Evolutionary conservation across 2,329 filamentous ascomycete species (phyloP).

Genomic region (Tolypocladium inflatum): DNA sequence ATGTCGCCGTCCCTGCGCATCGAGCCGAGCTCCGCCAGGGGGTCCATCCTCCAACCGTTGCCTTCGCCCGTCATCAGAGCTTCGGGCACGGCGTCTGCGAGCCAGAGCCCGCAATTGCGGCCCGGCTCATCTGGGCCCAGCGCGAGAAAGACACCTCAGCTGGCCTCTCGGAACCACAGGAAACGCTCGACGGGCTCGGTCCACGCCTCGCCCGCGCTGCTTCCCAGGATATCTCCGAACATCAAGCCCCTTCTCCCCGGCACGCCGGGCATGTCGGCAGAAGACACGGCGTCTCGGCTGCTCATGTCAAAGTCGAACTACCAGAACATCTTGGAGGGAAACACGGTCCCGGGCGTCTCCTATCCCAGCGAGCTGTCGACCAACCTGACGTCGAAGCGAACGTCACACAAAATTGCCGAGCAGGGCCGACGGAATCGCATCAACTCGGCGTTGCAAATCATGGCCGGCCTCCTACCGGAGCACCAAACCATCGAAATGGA

Average conservation of each 20-base stretch:
- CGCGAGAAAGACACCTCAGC: conserved; percentile 43
- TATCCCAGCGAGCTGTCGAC: conserved; percentile 89
- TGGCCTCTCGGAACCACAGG: conserved; percentile 49
- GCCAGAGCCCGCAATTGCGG: conserved; percentile 53
- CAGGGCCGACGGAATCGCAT: conserved; percentile 93
- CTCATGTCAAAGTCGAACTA: conserved; percentile 96
- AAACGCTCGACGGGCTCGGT: conserved; percentile 67
- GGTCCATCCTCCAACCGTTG: conserved; percentile 37
- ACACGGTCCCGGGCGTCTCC: conserved; percentile 76
- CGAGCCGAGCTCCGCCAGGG: conserved; percentile 36
- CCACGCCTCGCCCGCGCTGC: conserved; percentile 75
- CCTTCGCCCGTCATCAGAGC: conserved; percentile 39
- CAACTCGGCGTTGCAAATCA: conserved; percentile 86
- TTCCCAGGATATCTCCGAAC: conserved; percentile 84
- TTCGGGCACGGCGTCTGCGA: conserved; percentile 39
- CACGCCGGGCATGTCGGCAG: conserved; percentile 38
- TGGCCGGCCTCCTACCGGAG: conserved; percentile 74
- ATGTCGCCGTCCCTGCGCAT: conserved; percentile 22
- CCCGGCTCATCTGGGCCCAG: conserved; percentile 40
- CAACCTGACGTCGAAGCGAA: conserved; percentile 90
- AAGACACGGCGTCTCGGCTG: conserved; percentile 59
- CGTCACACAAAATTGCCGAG: conserved; percentile 95
- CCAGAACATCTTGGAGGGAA: conserved; percentile 92
- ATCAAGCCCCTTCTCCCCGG: conserved; percentile 83
- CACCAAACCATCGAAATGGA: conserved; percentile 29